Percentiles rank a stretch among this genome's conserved stretches.
These are phyloP conservation scores for Vicia sativa DNA, from an alignment of 306 rosid genomes.

Conservation along the genomic window DNA sequence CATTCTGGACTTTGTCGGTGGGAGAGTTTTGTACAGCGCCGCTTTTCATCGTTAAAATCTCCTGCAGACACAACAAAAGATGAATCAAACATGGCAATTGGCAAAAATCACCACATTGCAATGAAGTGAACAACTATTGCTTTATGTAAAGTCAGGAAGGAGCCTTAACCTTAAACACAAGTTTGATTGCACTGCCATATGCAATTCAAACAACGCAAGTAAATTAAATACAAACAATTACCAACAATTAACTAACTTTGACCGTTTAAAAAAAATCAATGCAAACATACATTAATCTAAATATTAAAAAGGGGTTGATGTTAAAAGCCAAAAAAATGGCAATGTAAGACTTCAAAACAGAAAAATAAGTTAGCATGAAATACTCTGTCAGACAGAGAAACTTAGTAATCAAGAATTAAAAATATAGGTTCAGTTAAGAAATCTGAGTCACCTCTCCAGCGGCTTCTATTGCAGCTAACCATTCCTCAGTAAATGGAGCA, in stretches of 20 bases:
- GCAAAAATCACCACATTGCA: slow-evolving; percentile 3
- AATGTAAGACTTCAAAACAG: slow-evolving; percentile 16
- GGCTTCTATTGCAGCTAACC: slow-evolving; percentile 94
- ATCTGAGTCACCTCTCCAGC: slow-evolving; percentile 82
- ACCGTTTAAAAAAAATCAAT: no score
- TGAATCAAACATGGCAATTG: slow-evolving; percentile 21
- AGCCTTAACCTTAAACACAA: slow-evolving; percentile 12
- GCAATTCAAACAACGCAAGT: slow-evolving; percentile 20
- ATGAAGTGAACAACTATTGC: background rate
- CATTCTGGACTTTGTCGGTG: slow-evolving; percentile 70
- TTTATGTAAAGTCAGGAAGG: slow-evolving; percentile 3
- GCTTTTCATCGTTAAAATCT: slow-evolving; percentile 69
- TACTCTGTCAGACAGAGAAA: slow-evolving; percentile 14
- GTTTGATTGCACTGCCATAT: background rate
- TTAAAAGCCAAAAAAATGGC: slow-evolving; percentile 3
- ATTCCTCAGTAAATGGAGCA: slow-evolving; percentile 88
- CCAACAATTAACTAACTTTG: no score
- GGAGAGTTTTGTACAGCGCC: slow-evolving; percentile 97
- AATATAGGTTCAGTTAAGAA: slow-evolving; percentile 27
- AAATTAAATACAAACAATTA: background rate
- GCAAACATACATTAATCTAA: background rate
- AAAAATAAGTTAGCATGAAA: slow-evolving; percentile 18
- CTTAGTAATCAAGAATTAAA: slow-evolving; percentile 12
- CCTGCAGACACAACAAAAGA: slow-evolving; percentile 57
- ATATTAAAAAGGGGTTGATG: background rate